Base-by-base conservation (phyloP, 805 yeast species). In the Candida namnaoensis region DNA sequence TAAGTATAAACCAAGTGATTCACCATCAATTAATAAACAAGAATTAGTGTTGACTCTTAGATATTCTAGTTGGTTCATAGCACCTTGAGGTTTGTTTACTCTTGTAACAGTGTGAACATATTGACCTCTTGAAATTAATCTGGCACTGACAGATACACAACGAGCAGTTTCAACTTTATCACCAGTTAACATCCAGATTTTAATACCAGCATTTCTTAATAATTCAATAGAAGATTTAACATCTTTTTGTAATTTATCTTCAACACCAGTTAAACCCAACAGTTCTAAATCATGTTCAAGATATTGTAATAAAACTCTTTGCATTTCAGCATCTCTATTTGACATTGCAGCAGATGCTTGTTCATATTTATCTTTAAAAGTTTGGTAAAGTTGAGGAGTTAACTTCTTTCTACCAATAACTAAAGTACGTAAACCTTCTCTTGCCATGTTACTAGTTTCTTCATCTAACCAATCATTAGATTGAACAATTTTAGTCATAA, bases 181-280 rank as follows among this genome's bases (percentile, higher is more conserved):
- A 50, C 99, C 99, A 0, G 99, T 93, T 38, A 93, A 68, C 99
- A 93, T 95, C 99, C 99, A 93, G 40, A 93, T 93, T 54, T 90
- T 90, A 42, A 95, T 78, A 5, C 98, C 99, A 0, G 98, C 99
- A 63, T 95, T 93, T 51, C 99, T 75, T 50, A 93, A 69, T 32
- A 90, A 70, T 65, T 93, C 99, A 44, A 93, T 80, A 0, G 96
- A 87, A 0, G 95, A 74, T 62, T 91, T 91, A 38, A 95, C 96
- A 58, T 91, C 88, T 43, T 77, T 73, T 58, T 93, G 99, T 38
- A 93, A 71, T 57, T 88, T 86, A 59, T 93, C 99, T 58, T 93
- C 99, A 24, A 93, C 99, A 47, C 99, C 99, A 0, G 99, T 93
- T 35, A 93, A 67, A 0, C 99, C 99, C 39, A 88, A 63, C 25